Evolutionary conservation across 805 yeast genomes (phyloP).

Genomic region (Sungouiella thailandica): DNA sequence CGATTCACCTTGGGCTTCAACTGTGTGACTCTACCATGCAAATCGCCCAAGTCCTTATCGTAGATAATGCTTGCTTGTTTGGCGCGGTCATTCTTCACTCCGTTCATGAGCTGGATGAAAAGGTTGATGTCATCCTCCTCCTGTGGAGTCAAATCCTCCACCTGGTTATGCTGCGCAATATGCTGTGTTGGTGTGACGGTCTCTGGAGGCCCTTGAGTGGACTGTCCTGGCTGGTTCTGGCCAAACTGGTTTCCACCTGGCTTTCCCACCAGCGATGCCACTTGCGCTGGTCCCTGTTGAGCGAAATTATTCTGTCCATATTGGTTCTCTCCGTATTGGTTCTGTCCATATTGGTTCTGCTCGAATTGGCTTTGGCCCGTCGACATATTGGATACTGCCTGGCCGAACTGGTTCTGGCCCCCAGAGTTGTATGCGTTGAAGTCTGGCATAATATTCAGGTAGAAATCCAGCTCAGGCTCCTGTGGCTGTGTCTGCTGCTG

Average conservation of each 20-base stretch:
- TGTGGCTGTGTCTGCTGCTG: conserved; percentile 9
- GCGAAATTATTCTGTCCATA: conserved; percentile 5
- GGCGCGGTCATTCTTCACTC: conserved; percentile 43
- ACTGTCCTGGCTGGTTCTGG: background rate
- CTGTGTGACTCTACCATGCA: conserved; percentile 54
- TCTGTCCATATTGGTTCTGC: conserved; percentile 5
- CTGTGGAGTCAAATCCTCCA: conserved; percentile 42
- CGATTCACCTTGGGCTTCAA: conserved; percentile 67
- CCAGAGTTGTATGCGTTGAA: conserved; percentile 5
- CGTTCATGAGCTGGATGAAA: conserved; percentile 62
- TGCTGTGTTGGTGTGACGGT: background rate
- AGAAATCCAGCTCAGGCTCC: conserved; percentile 22
- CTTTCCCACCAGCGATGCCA: background rate
- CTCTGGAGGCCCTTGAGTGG: background rate
- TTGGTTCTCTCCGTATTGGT: conserved; percentile 5
- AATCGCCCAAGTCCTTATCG: conserved; percentile 49
- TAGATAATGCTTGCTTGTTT: conserved; percentile 33
- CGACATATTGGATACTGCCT: conserved; percentile 1
- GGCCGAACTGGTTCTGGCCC: background rate
- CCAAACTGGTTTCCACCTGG: background rate
- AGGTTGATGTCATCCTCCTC: conserved; percentile 70
- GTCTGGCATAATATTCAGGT: conserved; percentile 13
- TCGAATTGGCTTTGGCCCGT: conserved; percentile 1
- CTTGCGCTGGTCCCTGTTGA: conserved; percentile 2
- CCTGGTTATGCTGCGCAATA: conserved; percentile 4